Evolutionary conservation across 805 yeast species (phyloP), one percentile per base, ranked within the genome.

Genomic region (Tetrapisispora iriomotensis): DNA sequence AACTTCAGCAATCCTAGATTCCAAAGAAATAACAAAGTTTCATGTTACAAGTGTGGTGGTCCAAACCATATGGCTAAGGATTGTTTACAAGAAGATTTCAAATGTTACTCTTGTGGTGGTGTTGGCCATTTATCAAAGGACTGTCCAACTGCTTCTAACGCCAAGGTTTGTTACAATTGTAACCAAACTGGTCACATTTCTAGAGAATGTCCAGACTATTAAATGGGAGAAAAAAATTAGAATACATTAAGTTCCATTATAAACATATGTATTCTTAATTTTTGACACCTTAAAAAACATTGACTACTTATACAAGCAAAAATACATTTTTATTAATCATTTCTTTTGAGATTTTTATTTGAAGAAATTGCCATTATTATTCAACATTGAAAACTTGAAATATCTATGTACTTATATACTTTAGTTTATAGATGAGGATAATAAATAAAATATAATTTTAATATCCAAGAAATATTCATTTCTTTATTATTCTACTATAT

Each of bases 31-130:
- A 31, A 31, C 27, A 50, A 45, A 42, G 57, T 56, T 39, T 74
- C 84, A 43, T 84, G 95, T 67, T 82, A 81, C 79, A 84, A 80
- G 67, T 84, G 94, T 63, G 94, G 94, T 58, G 92, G 90, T 48
- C 87, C 92, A 59, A 84, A 84, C 77, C 95, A 86, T 65, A 81
- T 79, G 67, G 94, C 95, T 49, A 81, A 84, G 68, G 94, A 85
- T 64, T 85, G 95, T 67, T 81, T 78, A 62, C 79, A 77, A 51
- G 73, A 77, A 41, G 74, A 71, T 49, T 72, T 77, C 60, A 84
- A 84, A 67, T 87, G 96, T 67, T 88, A 85, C 74, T 82, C 88
- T 46, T 87, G 96, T 67, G 95, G 95, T 53, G 77, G 79, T 64
- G 69, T 75, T 46, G 96, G 96, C 41, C 96, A 88, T 70, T 77